Base-by-base conservation (phyloP, 352 stramenopile species). In the Pythium graminicola region DNA sequence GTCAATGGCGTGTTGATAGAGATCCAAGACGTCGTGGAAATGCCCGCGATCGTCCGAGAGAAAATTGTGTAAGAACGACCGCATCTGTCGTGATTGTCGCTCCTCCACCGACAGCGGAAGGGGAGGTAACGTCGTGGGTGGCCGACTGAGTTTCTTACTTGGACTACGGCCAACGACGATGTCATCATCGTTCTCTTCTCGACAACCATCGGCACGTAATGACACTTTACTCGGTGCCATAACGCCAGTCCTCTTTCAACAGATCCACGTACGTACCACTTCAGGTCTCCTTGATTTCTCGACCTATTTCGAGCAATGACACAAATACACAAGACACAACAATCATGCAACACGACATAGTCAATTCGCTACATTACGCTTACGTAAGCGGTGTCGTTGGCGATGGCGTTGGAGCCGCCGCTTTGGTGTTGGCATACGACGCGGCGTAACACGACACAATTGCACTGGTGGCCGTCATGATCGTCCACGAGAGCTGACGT, bases 31-130 rank as follows among this genome's bases (percentile, higher is more conserved):
- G 22, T 70, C 64, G 36, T 82, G 67, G 53, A 93, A 89, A n/a
- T 50, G 65, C 27, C 84, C 85, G 36, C 57, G 65, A 49, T 91
- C 84, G 22, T 89, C 70, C 14, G 80, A 70, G 17, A 96, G 64
- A 51, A 97, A 97, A 52, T 97, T 96, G n/a, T 80, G 73, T 52
- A 97, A 53, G 62, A 96, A 96, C 26, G 84, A 95, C 17, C 83
- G 75, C 72, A 97, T 88, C 53, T 88, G 81, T 10, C 81, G 75
- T 42, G 83, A 70, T 51, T 85, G 73, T 14, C 71, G 73, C 39
- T 89, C 75, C 42, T 84, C 73, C 10, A 80, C 28, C 3, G 77
- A 76, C 48, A 83, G 44, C 16, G 33, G 33, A 16, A 56, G 43
- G 2, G 49, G 49, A 48, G 26, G 49, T 38, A 32, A 22, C 31